These are phyloP conservation scores for Helianthus annuus DNA, from an alignment of 129 eudicot genomes.

Conservation along the genomic window HanXRQr2.0-SUNRISE NC_035448.2:127027985-127028484, in stretches of 20 bases:
- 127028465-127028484: too few relatives aligned
- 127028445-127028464: too few relatives aligned
- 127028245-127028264: slow-evolving; percentile 82
- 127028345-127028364: too few relatives aligned
- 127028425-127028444: too few relatives aligned
- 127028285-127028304: slow-evolving; percentile 78
- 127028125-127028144: too few relatives aligned
- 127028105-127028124: not conserved
- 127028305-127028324: slow-evolving; percentile 3
- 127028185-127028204: not conserved
- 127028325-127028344: too few relatives aligned
- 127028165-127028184: too few relatives aligned
- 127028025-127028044: slow-evolving; percentile 58
- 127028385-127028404: too few relatives aligned
- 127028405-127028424: too few relatives aligned
- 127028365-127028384: too few relatives aligned
- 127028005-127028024: slow-evolving; percentile 1
- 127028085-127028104: not conserved
- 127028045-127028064: slow-evolving; percentile 60
- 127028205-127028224: not conserved
- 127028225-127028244: slow-evolving; percentile 72
- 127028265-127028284: slow-evolving; percentile 69
- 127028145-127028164: too few relatives aligned
- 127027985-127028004: not conserved
- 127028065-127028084: slow-evolving; percentile 90